phyloP scores from a whole-genome alignment of 1,139 yeast species.

The Scheffersomyces titani region DNA sequence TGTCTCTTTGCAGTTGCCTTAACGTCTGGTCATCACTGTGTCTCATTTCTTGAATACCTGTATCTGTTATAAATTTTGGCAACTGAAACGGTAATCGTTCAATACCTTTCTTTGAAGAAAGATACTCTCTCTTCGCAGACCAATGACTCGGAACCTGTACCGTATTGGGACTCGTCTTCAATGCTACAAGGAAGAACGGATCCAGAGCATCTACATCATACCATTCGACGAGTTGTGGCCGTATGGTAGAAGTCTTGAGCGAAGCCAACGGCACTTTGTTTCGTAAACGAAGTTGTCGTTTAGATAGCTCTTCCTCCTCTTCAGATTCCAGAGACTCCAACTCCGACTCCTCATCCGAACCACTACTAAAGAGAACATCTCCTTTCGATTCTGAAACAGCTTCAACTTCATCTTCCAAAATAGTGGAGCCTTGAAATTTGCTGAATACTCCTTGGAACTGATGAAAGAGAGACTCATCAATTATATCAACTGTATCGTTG shows the following conservation, averaged over 20 bases:
- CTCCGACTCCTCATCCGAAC: slow-evolving; percentile 10
- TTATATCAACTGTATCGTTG: too few species aligned
- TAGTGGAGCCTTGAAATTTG: slow-evolving; percentile 34
- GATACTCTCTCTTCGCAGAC: slow-evolving; percentile 76
- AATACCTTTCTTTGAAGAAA: slow-evolving; percentile 71
- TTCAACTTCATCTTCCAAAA: slow-evolving; percentile 25
- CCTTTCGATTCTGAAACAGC: slow-evolving; percentile 1
- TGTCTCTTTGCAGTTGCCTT: slow-evolving; percentile 76
- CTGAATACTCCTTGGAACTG: slow-evolving; percentile 45
- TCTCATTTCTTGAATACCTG: slow-evolving; percentile 90
- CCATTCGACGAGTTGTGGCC: slow-evolving; percentile 85
- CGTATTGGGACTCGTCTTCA: slow-evolving; percentile 67
- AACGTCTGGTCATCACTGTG: slow-evolving; percentile 56
- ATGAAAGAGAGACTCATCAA: slow-evolving; percentile 30
- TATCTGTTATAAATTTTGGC: slow-evolving; percentile 76
- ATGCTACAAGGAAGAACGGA: slow-evolving; percentile 62
- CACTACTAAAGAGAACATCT: slow-evolving; percentile 5
- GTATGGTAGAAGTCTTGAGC: slow-evolving; percentile 58
- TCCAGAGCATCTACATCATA: slow-evolving; percentile 82
- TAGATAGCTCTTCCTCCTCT: slow-evolving; percentile 19
- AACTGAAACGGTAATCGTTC: slow-evolving; percentile 74
- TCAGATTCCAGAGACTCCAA: slow-evolving; percentile 5
- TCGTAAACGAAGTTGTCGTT: slow-evolving; percentile 48
- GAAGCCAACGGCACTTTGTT: slow-evolving; percentile 67
- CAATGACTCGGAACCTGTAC: slow-evolving; percentile 87